Evolutionary conservation across 148 eudicot genomes (phyloP).

Genomic region (Spergularia marina): DNA sequence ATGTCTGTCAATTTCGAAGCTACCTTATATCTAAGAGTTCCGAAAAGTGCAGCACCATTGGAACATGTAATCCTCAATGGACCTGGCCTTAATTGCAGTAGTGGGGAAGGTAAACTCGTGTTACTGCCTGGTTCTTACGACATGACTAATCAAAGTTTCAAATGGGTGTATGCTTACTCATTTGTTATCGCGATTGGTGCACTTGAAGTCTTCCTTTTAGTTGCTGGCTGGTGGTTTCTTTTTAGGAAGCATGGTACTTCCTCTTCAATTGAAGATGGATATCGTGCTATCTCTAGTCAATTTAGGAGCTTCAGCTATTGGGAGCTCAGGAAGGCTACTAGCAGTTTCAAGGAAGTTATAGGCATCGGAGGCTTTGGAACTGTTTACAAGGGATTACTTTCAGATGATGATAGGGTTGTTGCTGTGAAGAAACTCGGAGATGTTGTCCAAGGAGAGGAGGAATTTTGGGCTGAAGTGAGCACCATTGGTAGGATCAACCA

Average conservation of each 20-base stretch:
- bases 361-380: slow-evolving; percentile 58
- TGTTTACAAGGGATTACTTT: slow-evolving; percentile 50
- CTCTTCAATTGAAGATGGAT: slow-evolving; percentile 48
- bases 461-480: slow-evolving; percentile 68
- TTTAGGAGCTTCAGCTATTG: slow-evolving; percentile 53
- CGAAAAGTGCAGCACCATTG: slow-evolving; percentile 24
- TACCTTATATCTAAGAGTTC: slow-evolving; percentile 41
- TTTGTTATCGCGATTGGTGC: slow-evolving; percentile 40
- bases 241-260: slow-evolving; percentile 41
- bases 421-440: slow-evolving; percentile 59
- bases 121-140: slow-evolving; percentile 23
- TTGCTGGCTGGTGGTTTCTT: slow-evolving; percentile 45
- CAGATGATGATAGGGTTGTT: slow-evolving; percentile 47
- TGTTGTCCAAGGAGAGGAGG: slow-evolving; percentile 49
- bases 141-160: slow-evolving; percentile 23
- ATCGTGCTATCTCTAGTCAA: slow-evolving; percentile 45
- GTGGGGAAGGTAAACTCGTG: slow-evolving; percentile 2
- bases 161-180: slow-evolving; percentile 51
- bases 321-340: slow-evolving; percentile 48
- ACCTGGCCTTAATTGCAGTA: slow-evolving; percentile 27
- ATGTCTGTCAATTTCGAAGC: slow-evolving; percentile 30
- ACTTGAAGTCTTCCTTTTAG: slow-evolving; percentile 33
- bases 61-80: slow-evolving; percentile 20
- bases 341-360: slow-evolving; percentile 39
- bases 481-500: slow-evolving; percentile 59